Conservation (phyloP, 306 rosid genomes). For the Sindora glabra region DNA sequence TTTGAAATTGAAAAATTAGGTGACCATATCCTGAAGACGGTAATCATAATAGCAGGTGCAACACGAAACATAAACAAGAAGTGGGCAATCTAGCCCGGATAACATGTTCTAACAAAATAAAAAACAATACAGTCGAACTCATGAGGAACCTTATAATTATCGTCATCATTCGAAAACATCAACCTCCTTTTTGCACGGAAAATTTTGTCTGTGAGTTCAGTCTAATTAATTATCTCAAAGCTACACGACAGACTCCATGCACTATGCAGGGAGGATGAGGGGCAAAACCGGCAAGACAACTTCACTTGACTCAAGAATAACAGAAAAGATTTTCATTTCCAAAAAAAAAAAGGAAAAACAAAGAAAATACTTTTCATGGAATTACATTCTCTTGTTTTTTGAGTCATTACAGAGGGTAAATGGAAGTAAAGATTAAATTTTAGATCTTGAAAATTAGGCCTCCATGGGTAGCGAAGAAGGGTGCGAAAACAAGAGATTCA, state of each 20-base stretch:
- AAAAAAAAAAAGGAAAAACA: neutral
- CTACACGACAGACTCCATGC: constrained; percentile 1
- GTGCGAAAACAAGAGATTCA: constrained; percentile 66
- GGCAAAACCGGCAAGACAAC: neutral
- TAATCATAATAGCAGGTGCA: too few species aligned
- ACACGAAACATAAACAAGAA: too few species aligned
- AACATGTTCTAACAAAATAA: too few species aligned
- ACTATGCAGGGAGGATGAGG: neutral
- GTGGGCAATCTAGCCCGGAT: too few species aligned
- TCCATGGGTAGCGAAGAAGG: constrained; percentile 67
- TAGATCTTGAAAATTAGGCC: constrained; percentile 60
- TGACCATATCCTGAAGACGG: too few species aligned
- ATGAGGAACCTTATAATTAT: too few species aligned
- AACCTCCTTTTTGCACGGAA: neutral
- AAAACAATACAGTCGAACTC: too few species aligned
- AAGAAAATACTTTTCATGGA: neutral
- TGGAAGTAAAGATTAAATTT: neutral
- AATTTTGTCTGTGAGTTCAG: neutral
- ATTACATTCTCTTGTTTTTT: neutral
- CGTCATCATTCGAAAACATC: too few species aligned
- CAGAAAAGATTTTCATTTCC: neutral
- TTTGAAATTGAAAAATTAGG: too few species aligned
- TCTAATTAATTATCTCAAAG: neutral
- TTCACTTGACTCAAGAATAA: too few species aligned
- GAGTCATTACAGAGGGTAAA: neutral